phyloP scores from a whole-genome alignment of 495 filamentous ascomycete genomes.

The Viridothelium virens region DNA sequence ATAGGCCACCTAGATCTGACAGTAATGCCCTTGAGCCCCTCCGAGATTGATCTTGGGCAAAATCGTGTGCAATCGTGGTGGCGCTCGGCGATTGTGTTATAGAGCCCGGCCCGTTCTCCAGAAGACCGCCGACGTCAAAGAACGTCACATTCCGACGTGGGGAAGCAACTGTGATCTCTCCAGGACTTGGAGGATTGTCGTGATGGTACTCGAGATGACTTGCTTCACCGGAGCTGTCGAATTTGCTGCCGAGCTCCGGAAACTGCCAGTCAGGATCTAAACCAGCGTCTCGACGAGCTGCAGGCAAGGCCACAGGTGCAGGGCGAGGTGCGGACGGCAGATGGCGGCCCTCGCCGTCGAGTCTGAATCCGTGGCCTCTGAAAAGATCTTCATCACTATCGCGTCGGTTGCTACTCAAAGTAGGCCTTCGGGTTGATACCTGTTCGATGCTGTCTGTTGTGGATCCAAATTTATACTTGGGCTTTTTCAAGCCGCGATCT shows the following conservation, averaged over 20 bases:
- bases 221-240: neutral
- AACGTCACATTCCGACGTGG: slow-evolving; percentile 28
- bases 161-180: slow-evolving; percentile 17
- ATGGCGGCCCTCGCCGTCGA: slow-evolving; percentile 29
- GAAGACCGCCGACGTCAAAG: slow-evolving; percentile 36
- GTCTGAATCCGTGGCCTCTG: slow-evolving; percentile 30
- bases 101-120: slow-evolving; percentile 24
- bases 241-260: neutral
- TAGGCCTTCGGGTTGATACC: slow-evolving; percentile 28
- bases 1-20: slow-evolving; percentile 25
- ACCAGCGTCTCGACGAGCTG: neutral
- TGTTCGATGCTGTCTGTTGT: slow-evolving; percentile 34
- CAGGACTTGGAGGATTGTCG: slow-evolving; percentile 14
- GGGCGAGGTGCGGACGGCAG: slow-evolving; percentile 19
- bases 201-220: neutral
- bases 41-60: slow-evolving; percentile 32
- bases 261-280: neutral
- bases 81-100: slow-evolving; percentile 14
- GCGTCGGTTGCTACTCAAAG: slow-evolving; percentile 22
- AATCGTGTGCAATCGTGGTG: slow-evolving; percentile 39
- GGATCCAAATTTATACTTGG: slow-evolving; percentile 32
- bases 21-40: slow-evolving; percentile 28
- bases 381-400: slow-evolving; percentile 39
- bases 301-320: slow-evolving; percentile 26
- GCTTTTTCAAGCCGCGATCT: slow-evolving; percentile 37